Base-by-base conservation (phyloP, 2,329 filamentous ascomycete species). In the Cadophora sp. region DNA sequence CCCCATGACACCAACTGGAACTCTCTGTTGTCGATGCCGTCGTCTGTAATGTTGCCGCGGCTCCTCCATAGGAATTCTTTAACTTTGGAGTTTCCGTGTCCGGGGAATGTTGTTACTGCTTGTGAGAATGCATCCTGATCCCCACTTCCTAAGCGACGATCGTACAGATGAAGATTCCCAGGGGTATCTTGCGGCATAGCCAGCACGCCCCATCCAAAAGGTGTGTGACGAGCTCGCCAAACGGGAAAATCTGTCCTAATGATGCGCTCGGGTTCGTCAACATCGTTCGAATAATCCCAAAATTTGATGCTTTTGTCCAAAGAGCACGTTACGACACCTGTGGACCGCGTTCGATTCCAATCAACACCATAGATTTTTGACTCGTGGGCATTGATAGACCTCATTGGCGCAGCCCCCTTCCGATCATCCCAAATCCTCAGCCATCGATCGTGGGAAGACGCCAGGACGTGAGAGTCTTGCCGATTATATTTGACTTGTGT, bases 331-430 rank as follows among this genome's bases (percentile, higher is more conserved):
- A 93, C 89, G 62, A 97, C 83, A 43, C 89, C 90, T 11, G 88
- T 90, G 1, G 88, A 81, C 59, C 89, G 85, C 14, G 91, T 91
- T 62, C 95, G 88, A 77, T 97, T 97, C 95, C 95, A 97, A 79
- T 97, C 95, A 40, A 97, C 84, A 31, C 95, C 95, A 77, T 97
- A 97, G 68, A 97, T 97, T 80, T 97, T 97, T 46, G 94, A 97
- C 37, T 88, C 89, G 76, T 97, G 94, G 0, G 94, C 95, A 76
- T 90, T 89, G 70, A 97, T 97, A 19, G 93, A 95, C 69, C 89
- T 90, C 53, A 97, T 81, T 5, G 94, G 94, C 68, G 89, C 85
- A 3, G 91, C 91, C 0, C 93, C 89, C 76, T 91, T 92, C 60
- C 94, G 86, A 76, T 92, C 90, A 79, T 97, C 94, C 94, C 94